Evolutionary conservation across 768 basidiomycete genomes (phyloP).

Genomic region (Pleurotus sapidus): DNA sequence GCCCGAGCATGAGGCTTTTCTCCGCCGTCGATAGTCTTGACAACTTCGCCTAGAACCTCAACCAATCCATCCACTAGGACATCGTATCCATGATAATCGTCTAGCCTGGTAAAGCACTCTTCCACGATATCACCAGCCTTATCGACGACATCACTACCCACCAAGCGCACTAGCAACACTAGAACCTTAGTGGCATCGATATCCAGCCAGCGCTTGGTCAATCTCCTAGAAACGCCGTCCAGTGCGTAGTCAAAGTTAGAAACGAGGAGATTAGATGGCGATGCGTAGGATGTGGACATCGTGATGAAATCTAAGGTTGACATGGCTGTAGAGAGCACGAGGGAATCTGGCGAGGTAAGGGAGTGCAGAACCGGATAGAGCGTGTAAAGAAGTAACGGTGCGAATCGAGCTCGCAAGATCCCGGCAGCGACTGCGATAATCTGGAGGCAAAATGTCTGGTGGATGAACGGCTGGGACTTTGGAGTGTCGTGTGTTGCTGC

Average conservation of each 20-base stretch:
- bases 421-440: slow-evolving; percentile 67
- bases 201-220: slow-evolving; percentile 80
- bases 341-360: slow-evolving; percentile 66
- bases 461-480: slow-evolving; percentile 59
- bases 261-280: slow-evolving; percentile 81
- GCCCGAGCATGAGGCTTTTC: not conserved
- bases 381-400: slow-evolving; percentile 68
- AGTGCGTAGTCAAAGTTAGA: slow-evolving; percentile 97
- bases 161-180: slow-evolving; percentile 78
- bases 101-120: slow-evolving; percentile 94
- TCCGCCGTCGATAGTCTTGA: slow-evolving; percentile 65
- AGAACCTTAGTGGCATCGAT: slow-evolving; percentile 88
- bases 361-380: slow-evolving; percentile 89
- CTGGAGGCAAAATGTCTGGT: slow-evolving; percentile 69
- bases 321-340: slow-evolving; percentile 74
- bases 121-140: slow-evolving; percentile 93
- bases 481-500: slow-evolving; percentile 17
- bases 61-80: slow-evolving; percentile 83
- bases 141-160: slow-evolving; percentile 84
- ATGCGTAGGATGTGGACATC: slow-evolving; percentile 81
- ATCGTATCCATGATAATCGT: slow-evolving; percentile 94
- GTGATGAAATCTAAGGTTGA: slow-evolving; percentile 72
- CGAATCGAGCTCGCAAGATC: slow-evolving; percentile 73
- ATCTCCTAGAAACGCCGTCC: slow-evolving; percentile 81
- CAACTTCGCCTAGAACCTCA: slow-evolving; percentile 82